These are phyloP conservation scores for Paramyrothecium sp. DNA, from an alignment of 2,329 filamentous ascomycete species.

Conservation along the genomic window DNA sequence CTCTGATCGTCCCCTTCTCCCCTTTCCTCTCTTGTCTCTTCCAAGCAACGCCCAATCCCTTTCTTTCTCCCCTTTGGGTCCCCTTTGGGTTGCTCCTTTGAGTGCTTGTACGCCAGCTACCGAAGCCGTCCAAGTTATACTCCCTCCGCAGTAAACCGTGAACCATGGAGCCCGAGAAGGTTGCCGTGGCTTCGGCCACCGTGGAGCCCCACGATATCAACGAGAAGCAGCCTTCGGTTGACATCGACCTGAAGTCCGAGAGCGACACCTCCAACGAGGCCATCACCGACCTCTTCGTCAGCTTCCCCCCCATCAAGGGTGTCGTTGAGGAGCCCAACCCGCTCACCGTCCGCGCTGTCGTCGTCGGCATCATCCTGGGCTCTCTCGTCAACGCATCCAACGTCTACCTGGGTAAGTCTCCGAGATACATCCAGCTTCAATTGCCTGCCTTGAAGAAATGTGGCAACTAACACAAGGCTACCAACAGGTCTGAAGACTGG, in stretches of 20 bases:
- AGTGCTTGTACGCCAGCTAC: neutral
- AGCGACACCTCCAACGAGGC: constrained; percentile 21
- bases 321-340: constrained; percentile 44
- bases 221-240: constrained; percentile 20
- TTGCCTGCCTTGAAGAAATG: too few relatives aligned
- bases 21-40: neutral
- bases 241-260: constrained; percentile 24
- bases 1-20: neutral
- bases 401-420: constrained; percentile 52
- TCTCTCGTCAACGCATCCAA: constrained; percentile 62
- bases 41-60: neutral
- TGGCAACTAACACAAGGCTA: neutral
- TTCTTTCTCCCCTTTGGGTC: too few relatives aligned
- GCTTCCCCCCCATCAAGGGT: constrained; percentile 39
- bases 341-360: constrained; percentile 53
- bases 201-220: constrained; percentile 3
- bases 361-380: constrained; percentile 54
- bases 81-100: neutral
- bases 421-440: too few relatives aligned
- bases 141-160: neutral
- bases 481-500: constrained; percentile 46
- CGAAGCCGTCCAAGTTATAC: neutral
- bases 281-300: constrained; percentile 35
- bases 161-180: neutral
- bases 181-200: neutral